Evolutionary conservation across 1,139 yeast genomes (phyloP), one percentile per base, ranked within the genome.

Genomic region (Saccharomyces hybrid): DNA sequence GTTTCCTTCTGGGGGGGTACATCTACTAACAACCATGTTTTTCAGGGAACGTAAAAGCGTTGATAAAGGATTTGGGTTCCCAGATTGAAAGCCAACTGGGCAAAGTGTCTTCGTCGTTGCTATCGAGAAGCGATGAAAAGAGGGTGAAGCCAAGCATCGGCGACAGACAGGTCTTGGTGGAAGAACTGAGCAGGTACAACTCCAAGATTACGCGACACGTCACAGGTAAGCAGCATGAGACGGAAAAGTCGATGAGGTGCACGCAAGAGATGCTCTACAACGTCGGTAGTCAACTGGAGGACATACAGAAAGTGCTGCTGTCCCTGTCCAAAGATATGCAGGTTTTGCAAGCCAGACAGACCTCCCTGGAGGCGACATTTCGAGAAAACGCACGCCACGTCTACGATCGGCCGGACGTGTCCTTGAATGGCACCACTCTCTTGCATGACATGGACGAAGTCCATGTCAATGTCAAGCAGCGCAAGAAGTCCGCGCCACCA

Each of bases 261-360:
- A 50, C 54, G 6, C 61, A 58, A 26, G 52, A 53, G 26, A 41
- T 60, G 42, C 27, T 60, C 47, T 54, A 57, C 29, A 58, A 56
- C 48, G 49, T 59, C 16, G 51, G 50, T 14, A 55, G 53, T 27
- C 62, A 60, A 29, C 49, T 60, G 47, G 58, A 57, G 14, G 58
- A 60, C 50, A 52, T 57, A 16, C 57, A 56, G 7, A 52, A 53
- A 23, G 60, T 53, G 42, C 48, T 59, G 42, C 49, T 48, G 16
- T 55, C n/a, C n/a, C n/a, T n/a, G n/a, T 56, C 59, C 11, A 56
- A 51, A 31, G 63, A 59, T n/a, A n/a, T n/a, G n/a, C n/a, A n/a
- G n/a, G n/a, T n/a, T n/a, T n/a, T n/a, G n/a, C n/a, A n/a, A n/a
- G n/a, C n/a, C n/a, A n/a, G n/a, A n/a, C n/a, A n/a, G n/a, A n/a